A percentile compares a stretch with the other conserved stretches of the same genome.
phyloP scores from a whole-genome alignment of 371 early-diverging fungal species.

The Rhizopus microsporus region DNA sequence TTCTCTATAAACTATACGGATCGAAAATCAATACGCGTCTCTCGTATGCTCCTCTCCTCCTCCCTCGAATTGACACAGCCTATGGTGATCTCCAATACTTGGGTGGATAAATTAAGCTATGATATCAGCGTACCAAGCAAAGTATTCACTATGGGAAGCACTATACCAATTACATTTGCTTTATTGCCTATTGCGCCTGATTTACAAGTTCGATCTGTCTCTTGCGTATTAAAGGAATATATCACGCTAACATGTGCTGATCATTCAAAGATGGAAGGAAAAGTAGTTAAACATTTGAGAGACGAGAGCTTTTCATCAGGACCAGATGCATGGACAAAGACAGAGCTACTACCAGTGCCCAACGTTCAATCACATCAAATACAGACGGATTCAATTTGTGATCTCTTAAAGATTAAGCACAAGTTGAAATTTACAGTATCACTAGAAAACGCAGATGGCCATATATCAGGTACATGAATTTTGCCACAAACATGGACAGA shows the following conservation, averaged over 20 bases:
- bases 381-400: conserved; percentile 32
- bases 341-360: conserved; percentile 31
- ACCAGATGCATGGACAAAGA: conserved; percentile 29
- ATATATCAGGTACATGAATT: conserved; percentile 40
- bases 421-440: conserved; percentile 47
- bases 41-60: conserved; percentile 35
- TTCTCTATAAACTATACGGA: conserved; percentile 43
- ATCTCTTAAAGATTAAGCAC: conserved; percentile 46
- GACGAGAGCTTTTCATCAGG: conserved; percentile 34
- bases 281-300: conserved; percentile 28
- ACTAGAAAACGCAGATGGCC: conserved; percentile 48
- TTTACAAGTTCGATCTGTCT: conserved; percentile 32
- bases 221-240: conserved; percentile 45
- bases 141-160: conserved; percentile 32
- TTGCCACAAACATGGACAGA: neutral
- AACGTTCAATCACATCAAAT: conserved; percentile 26
- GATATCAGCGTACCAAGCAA: conserved; percentile 47
- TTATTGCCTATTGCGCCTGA: conserved; percentile 38
- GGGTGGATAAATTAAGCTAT: conserved; percentile 49
- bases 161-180: conserved; percentile 46
- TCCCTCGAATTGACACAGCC: conserved; percentile 45
- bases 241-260: conserved; percentile 31
- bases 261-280: conserved; percentile 36
- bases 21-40: conserved; percentile 28
- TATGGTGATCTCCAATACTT: conserved; percentile 40